These are phyloP conservation scores for Plectosphaerella cucumerina DNA, from an alignment of 2,329 filamentous ascomycete species.

Conservation along the genomic window DNA sequence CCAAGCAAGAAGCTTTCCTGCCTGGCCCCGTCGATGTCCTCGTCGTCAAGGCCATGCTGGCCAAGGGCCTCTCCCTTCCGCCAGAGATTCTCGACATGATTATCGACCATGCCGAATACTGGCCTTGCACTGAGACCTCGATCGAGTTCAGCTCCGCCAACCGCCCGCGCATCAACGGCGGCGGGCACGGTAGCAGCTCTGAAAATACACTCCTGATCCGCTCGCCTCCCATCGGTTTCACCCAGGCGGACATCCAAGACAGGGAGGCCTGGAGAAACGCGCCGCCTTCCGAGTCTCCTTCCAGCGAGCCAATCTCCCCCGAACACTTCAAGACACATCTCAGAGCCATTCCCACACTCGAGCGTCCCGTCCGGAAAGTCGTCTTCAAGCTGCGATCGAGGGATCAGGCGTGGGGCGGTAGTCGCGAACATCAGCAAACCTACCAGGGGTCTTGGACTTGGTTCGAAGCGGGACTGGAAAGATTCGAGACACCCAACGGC, in stretches of 20 bases:
- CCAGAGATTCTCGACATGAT: conserved; percentile 52
- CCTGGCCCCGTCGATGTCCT: conserved; percentile 45
- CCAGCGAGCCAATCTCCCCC: not conserved
- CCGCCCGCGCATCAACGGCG: conserved; percentile 18
- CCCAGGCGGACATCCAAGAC: conserved; percentile 10
- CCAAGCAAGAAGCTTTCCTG: conserved; percentile 11
- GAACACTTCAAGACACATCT: conserved; percentile 29
- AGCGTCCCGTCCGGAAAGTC: conserved; percentile 53
- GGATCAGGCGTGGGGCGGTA: conserved; percentile 55
- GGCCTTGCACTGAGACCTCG: conserved; percentile 43
- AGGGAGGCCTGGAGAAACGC: not conserved
- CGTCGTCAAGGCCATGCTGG: conserved; percentile 43
- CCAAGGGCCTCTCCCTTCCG: conserved; percentile 39
- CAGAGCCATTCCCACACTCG: conserved; percentile 19
- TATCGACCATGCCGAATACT: conserved; percentile 59
- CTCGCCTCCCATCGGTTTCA: conserved; percentile 33
- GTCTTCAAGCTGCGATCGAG: conserved; percentile 53
- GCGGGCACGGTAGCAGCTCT: not conserved
- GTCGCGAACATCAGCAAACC: conserved; percentile 21
- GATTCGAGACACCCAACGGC: conserved; percentile 34
- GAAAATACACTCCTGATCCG: conserved; percentile 33
- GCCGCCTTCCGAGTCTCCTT: conserved; percentile 5
- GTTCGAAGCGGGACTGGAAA: conserved; percentile 60
- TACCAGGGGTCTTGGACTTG: conserved; percentile 53
- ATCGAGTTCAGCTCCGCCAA: conserved; percentile 18